Evolutionary conservation across 2,329 filamentous ascomycete genomes (phyloP).

Genomic region (Aspergillus pseudoglaucus): DNA sequence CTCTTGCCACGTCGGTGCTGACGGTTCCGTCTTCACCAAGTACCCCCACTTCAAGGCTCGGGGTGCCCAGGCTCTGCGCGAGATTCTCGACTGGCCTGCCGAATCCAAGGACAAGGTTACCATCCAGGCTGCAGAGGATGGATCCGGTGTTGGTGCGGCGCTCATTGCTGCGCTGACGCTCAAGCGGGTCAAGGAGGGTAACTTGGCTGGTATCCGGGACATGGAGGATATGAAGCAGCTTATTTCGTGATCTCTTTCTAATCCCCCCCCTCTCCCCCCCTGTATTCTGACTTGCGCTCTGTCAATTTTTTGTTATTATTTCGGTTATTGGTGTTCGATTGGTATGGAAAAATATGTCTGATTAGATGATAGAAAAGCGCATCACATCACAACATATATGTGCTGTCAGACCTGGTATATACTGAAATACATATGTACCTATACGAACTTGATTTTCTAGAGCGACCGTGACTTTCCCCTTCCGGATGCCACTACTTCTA

Average conservation of each 20-base stretch:
- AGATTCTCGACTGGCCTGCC: conserved; percentile 90
- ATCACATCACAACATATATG: too few relatives aligned
- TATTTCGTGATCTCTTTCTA: conserved; percentile 9
- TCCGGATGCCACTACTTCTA: conserved; percentile 4
- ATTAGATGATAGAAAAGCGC: too few relatives aligned
- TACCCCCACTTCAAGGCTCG: conserved; percentile 97
- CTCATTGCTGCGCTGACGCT: conserved; percentile 73
- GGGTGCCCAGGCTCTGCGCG: conserved; percentile 78
- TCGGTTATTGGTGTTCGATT: too few relatives aligned
- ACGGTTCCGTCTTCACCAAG: conserved; percentile 98
- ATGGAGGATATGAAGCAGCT: conserved; percentile 32
- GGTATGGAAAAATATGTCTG: background rate
- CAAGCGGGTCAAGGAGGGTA: conserved; percentile 56
- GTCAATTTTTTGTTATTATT: too few relatives aligned
- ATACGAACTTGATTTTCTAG: conserved; percentile 11
- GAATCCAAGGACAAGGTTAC: conserved; percentile 83
- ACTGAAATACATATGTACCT: conserved; percentile 1
- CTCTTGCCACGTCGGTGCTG: conserved; percentile 87
- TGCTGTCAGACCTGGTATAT: too few relatives aligned
- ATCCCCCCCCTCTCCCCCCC: background rate
- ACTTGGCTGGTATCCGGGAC: conserved; percentile 53
- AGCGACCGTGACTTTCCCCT: conserved; percentile 1
- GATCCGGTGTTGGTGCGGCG: conserved; percentile 92
- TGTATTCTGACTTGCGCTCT: background rate
- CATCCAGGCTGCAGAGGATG: conserved; percentile 86